These are phyloP conservation scores for Eucalyptus pauciflora DNA, from an alignment of 345 rosid species.

Conservation along the genomic window DNA sequence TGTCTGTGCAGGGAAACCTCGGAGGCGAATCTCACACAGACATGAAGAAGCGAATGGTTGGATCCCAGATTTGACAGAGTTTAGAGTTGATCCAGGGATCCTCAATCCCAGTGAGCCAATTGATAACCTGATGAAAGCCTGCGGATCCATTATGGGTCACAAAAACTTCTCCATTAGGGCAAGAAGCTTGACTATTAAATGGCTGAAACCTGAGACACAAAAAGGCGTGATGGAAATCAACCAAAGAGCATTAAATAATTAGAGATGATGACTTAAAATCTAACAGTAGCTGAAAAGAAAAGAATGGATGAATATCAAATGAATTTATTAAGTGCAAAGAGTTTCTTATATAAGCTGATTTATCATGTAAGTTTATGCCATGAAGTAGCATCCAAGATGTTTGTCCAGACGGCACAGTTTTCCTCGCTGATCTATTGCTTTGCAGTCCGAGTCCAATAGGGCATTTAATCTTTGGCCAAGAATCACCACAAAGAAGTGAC, in stretches of 20 bases:
- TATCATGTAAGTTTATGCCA: background rate
- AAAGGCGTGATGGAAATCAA: background rate
- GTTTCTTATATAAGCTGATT: background rate
- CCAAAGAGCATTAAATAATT: background rate
- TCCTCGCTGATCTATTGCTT: background rate
- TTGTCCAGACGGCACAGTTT: background rate
- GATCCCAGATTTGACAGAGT: conserved; percentile 30
- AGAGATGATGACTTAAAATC: background rate
- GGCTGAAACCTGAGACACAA: background rate
- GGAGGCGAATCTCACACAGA: conserved; percentile 70
- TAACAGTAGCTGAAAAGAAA: background rate
- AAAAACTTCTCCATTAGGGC: conserved; percentile 31
- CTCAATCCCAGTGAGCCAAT: conserved; percentile 77
- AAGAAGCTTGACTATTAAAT: background rate
- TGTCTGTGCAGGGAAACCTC: conserved; percentile 86
- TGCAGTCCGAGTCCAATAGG: background rate
- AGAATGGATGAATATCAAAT: background rate
- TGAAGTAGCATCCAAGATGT: background rate
- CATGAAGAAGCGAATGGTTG: conserved; percentile 43
- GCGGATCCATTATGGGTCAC: conserved; percentile 81
- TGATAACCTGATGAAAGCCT: conserved; percentile 86
- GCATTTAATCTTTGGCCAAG: background rate
- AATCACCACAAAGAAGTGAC: background rate
- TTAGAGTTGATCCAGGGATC: conserved; percentile 36
- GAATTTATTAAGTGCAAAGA: background rate